phyloP scores from a whole-genome alignment of 148 eudicot species.

The Rhododendron ovatum region DNA sequence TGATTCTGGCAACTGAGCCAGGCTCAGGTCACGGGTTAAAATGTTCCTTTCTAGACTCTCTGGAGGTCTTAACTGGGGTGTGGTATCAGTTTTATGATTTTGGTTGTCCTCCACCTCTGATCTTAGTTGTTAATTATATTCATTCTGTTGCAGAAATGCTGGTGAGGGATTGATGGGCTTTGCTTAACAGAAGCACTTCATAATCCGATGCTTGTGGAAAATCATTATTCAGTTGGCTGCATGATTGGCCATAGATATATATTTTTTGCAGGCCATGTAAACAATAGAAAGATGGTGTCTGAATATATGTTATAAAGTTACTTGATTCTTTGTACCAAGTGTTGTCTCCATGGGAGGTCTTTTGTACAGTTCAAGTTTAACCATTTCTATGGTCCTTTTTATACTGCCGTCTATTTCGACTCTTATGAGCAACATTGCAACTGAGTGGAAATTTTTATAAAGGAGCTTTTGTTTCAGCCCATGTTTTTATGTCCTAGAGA shows the following conservation, averaged over 20 bases:
- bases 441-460: background rate
- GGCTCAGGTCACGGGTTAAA: constrained; percentile 56
- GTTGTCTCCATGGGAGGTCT: background rate
- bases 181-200: constrained; percentile 56
- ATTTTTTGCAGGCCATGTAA: constrained; percentile 32
- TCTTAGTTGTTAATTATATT: constrained; percentile 46
- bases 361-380: background rate
- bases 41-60: constrained; percentile 34
- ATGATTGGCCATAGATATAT: constrained; percentile 21
- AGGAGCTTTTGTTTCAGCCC: constrained; percentile 1
- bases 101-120: constrained; percentile 35
- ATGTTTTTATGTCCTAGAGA: background rate
- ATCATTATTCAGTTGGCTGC: constrained; percentile 43
- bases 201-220: constrained; percentile 55
- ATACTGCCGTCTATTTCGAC: background rate
- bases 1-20: constrained; percentile 57
- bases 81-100: constrained; percentile 34
- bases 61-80: constrained; percentile 31
- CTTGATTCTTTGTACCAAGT: constrained; percentile 1
- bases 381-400: background rate
- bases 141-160: constrained; percentile 77
- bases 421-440: background rate
- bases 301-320: constrained; percentile 3
- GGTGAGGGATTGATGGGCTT: constrained; percentile 61
- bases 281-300: constrained; percentile 10